Percentiles rank a stretch among this genome's conserved stretches.
phyloP scores from a whole-genome alignment of 1,139 yeast genomes.

The Nadsonia starkeyi-henricii region DNA sequence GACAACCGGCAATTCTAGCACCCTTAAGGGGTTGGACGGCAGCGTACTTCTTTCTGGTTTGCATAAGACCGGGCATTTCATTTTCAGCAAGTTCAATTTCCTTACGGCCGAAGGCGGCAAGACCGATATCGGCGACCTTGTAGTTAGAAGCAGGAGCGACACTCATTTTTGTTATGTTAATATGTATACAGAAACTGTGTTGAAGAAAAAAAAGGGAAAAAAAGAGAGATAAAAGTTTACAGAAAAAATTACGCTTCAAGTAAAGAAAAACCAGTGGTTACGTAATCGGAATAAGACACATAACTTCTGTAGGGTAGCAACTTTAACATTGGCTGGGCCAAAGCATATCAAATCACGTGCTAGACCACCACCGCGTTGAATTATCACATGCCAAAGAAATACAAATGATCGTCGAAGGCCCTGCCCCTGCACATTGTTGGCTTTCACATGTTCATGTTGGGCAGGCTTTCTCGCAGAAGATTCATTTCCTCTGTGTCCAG shows the following conservation, averaged over 20 bases:
- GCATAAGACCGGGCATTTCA: slow-evolving; percentile 99
- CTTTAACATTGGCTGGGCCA: too few relatives aligned
- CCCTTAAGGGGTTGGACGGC: slow-evolving; percentile 91
- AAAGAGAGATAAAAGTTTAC: neutral
- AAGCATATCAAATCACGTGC: too few relatives aligned
- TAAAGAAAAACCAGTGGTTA: neutral
- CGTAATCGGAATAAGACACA: too few relatives aligned
- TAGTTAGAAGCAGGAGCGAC: slow-evolving; percentile 38
- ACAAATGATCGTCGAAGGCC: too few relatives aligned
- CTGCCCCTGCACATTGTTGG: too few relatives aligned
- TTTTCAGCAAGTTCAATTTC: slow-evolving; percentile 98
- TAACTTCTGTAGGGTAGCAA: too few relatives aligned
- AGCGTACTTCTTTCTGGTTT: slow-evolving; percentile 90
- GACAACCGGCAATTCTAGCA: slow-evolving; percentile 98
- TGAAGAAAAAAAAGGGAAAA: neutral
- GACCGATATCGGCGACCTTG: slow-evolving; percentile 96
- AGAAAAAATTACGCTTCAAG: neutral
- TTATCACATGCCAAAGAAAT: too few relatives aligned
- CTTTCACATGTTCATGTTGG: too few relatives aligned
- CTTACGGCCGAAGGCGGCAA: slow-evolving; percentile 99
- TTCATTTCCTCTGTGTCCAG: too few relatives aligned
- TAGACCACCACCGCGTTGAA: too few relatives aligned
- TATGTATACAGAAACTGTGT: neutral
- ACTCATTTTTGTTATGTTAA: slow-evolving; percentile 10
- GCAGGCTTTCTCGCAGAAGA: too few relatives aligned